Percentiles rank a stretch among this genome's conserved stretches.
Evolutionary conservation across 345 rosid genomes (phyloP).

Genomic region (Eucalyptus pauciflora): DNA sequence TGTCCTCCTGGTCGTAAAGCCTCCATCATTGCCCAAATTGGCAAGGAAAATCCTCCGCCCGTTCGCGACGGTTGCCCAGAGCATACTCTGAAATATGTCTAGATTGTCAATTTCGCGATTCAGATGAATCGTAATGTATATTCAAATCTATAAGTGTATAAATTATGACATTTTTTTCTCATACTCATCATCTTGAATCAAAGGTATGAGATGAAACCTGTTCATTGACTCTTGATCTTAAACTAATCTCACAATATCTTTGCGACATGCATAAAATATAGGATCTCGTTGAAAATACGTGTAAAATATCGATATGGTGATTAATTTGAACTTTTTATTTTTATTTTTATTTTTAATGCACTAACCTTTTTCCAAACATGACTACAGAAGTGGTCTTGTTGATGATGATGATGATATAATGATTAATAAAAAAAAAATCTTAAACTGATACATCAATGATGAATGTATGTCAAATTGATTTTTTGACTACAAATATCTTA

Average conservation of each 20-base stretch:
- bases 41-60: neutral
- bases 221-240: neutral
- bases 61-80: fast-evolving
- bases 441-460: fast-evolving
- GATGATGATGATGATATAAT: fast-evolving
- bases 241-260: neutral
- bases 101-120: neutral
- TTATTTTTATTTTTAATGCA: fast-evolving
- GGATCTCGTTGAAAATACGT: fast-evolving
- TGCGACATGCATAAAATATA: neutral
- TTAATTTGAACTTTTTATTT: neutral
- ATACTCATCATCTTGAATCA: neutral
- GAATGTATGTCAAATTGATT: too few species aligned
- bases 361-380: neutral
- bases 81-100: neutral
- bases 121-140: neutral
- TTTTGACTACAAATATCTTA: too few species aligned
- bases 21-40: neutral
- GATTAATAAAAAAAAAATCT: too few species aligned
- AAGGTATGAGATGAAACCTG: neutral
- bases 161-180: neutral
- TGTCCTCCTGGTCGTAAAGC: neutral
- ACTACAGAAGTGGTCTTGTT: fast-evolving
- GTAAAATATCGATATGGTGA: neutral
- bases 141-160: too few species aligned